Percentiles rank a stretch among this genome's conserved stretches.
Conservation (phyloP, 495 filamentous ascomycete species). For the Penicillium samsonianum region DNA sequence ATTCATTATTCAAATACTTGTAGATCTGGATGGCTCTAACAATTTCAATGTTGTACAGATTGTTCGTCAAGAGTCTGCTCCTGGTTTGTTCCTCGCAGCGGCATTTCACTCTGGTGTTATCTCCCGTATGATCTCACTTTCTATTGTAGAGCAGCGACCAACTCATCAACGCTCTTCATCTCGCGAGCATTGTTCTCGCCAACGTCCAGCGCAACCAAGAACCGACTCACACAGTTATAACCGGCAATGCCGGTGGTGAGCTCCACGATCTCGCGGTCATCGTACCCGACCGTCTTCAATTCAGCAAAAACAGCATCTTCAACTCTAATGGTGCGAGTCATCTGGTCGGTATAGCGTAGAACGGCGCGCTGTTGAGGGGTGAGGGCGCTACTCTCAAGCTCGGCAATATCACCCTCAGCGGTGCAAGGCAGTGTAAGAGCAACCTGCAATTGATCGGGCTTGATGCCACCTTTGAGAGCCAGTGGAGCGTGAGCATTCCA, state of each 20-base stretch:
- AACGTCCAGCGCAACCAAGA: conserved; percentile 82
- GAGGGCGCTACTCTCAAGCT: conserved; percentile 43
- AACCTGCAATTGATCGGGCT: conserved; percentile 45
- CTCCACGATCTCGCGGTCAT: conserved; percentile 64
- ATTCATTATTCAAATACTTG: not conserved
- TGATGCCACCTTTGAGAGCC: conserved; percentile 45
- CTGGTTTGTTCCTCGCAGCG: not conserved
- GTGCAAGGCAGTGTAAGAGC: conserved; percentile 45
- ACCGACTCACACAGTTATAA: conserved; percentile 86
- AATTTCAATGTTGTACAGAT: not conserved
- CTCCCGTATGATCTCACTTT: not conserved
- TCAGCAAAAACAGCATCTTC: conserved; percentile 59
- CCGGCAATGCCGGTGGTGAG: conserved; percentile 75
- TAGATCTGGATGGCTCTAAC: not conserved
- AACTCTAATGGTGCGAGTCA: conserved; percentile 54
- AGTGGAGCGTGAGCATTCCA: conserved; percentile 77
- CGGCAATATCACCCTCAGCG: conserved; percentile 25
- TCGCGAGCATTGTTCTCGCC: conserved; percentile 46
- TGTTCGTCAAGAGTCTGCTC: not conserved
- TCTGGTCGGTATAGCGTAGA: conserved; percentile 47
- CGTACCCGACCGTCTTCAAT: conserved; percentile 53
- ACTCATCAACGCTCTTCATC: conserved; percentile 47
- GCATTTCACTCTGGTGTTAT: not conserved
- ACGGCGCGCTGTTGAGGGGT: conserved; percentile 66
- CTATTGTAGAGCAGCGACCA: conserved; percentile 29